Base-by-base conservation (phyloP, 176 grass and related monocot genomes). In the Oropetium thomaeum region DNA sequence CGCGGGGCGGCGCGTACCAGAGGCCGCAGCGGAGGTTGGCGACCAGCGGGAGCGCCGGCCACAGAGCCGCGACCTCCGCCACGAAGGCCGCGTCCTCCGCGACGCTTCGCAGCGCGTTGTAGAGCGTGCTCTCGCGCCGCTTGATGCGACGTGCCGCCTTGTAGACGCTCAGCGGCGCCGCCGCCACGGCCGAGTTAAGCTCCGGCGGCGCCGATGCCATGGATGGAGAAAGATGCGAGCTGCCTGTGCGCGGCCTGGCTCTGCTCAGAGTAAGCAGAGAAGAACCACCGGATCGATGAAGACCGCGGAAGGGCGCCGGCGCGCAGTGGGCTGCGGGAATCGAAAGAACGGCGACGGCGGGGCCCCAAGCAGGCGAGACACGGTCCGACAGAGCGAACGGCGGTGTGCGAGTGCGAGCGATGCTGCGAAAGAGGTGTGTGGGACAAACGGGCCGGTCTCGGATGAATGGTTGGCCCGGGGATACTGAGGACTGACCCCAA, bases 11-110 rank as follows among this genome's bases (percentile, higher is more conserved):
- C 42, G 84, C 33, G 67, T 94, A 98, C 95, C 95, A 98, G 65
- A 98, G 91, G 61, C 91, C 86, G 79, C 95, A 98, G 19, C 91
- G 95, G 74, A 98, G 95, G 61, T 98, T 94, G 63, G 95, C 91
- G 42, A 90, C 78, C 22, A 94, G 70, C 3, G 95, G 95, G 29
- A 97, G 88, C 70, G 90, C 79, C 19, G 86, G 86, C 94, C 94
- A 97, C 10, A 98, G 66, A 67, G 75, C 89, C 8, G 77, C 82
- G 83, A 98, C 93, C 86, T 98, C 91, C n/a, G 88, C 81, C 32
- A 92, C 84, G 81, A 98, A 98, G 44, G 89, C 67, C n/a, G 91
- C 90, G 67, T 98, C 95, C 14, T 93, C 84, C 48, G 90, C 90
- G 45, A 98, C 83, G 54, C 91, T 93, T 6, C 86, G 81, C 38